phyloP scores from a whole-genome alignment of 768 basidiomycete genomes.

The Gyrodon lividus region DNA sequence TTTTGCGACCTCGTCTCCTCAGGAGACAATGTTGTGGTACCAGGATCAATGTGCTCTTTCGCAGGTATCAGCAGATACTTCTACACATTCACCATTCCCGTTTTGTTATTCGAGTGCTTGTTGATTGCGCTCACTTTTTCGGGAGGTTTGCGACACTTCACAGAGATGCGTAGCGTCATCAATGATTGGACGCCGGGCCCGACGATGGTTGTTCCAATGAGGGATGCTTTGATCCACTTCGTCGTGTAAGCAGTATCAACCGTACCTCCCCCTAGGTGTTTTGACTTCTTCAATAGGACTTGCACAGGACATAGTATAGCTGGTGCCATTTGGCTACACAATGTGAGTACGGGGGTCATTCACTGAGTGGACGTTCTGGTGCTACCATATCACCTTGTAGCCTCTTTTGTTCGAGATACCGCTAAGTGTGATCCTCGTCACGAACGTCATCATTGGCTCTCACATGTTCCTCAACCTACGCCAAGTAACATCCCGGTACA shows the following conservation, averaged over 20 bases:
- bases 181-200: slow-evolving; percentile 17
- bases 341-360: slow-evolving; percentile 3
- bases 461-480: slow-evolving; percentile 33
- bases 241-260: not conserved
- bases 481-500: not conserved
- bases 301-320: slow-evolving; percentile 23
- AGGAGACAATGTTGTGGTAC: not conserved
- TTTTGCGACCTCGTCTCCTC: not conserved
- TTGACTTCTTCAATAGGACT: slow-evolving; percentile 25
- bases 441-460: slow-evolving; percentile 28
- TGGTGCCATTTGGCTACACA: slow-evolving; percentile 25
- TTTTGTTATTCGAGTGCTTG: slow-evolving; percentile 31
- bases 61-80: not conserved
- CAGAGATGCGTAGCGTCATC: slow-evolving; percentile 10
- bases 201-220: slow-evolving; percentile 22
- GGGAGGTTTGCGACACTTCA: slow-evolving; percentile 21
- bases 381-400: not conserved
- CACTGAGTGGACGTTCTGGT: not conserved
- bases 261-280: not conserved
- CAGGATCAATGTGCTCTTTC: not conserved
- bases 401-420: slow-evolving; percentile 27
- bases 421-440: slow-evolving; percentile 21
- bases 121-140: slow-evolving; percentile 27
- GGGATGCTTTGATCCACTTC: slow-evolving; percentile 25
- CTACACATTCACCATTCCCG: slow-evolving; percentile 17